phyloP scores from a whole-genome alignment of 2,329 filamentous ascomycete species.

The Alternaria panax region DNA sequence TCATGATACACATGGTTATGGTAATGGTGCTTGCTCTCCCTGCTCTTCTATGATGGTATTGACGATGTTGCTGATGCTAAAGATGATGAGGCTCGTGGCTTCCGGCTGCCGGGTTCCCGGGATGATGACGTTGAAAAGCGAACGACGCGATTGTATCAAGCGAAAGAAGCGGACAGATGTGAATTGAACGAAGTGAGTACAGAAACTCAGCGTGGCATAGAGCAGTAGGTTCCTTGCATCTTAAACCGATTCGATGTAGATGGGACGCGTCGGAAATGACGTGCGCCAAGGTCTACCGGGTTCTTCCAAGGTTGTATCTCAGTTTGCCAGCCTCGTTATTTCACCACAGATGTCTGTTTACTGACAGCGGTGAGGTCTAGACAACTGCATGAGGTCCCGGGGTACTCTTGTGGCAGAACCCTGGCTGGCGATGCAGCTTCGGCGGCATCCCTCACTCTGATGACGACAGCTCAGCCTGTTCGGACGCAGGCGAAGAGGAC shows the following conservation, averaged over 20 bases:
- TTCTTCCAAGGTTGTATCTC: conserved; percentile 19
- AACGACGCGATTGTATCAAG: not conserved
- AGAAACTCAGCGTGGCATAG: not conserved
- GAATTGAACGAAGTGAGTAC: not conserved
- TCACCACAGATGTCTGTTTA: not conserved
- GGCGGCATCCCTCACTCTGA: not conserved
- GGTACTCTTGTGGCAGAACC: not conserved
- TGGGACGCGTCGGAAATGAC: conserved; percentile 9
- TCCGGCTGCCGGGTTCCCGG: conserved; percentile 1
- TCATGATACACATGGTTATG: conserved; percentile 45
- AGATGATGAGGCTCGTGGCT: not conserved
- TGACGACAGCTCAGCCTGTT: not conserved
- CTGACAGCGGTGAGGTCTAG: not conserved
- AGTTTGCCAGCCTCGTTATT: conserved; percentile 4
- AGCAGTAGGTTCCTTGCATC: not conserved
- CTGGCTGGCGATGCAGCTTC: not conserved
- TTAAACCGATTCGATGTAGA: not conserved
- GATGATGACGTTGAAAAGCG: conserved; percentile 8
- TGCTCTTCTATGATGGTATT: not conserved
- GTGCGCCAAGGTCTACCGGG: conserved; percentile 17
- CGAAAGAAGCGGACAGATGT: not conserved
- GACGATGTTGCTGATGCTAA: not conserved
- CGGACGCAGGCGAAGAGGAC: not conserved
- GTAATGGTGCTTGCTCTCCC: not conserved
- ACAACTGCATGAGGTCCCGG: not conserved